Evolutionary conservation across 805 yeast genomes (phyloP), one percentile per base, ranked within the genome.

Genomic region (Dipodascopsis tothii): DNA sequence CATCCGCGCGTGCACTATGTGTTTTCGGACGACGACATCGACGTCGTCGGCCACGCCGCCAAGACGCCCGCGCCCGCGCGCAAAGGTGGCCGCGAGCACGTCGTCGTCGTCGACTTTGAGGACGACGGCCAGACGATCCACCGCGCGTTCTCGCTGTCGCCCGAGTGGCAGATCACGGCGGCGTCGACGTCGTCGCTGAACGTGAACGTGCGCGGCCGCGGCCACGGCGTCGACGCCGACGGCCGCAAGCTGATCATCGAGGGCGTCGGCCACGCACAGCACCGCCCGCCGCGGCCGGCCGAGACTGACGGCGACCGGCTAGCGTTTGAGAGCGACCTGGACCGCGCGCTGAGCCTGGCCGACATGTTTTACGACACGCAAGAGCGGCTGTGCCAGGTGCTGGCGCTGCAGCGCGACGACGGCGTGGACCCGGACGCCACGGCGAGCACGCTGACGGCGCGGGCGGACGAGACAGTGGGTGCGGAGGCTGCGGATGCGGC

Each of bases 1-100:
- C 52, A 65, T 45, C 70, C 70, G 3, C 64, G 61, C 27, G 62
- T 66, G 5, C 64, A 59, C 41, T 64, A 63, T 37, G 57, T 66
- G 9, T 66, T 63, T 41, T 45, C 49, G 1, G 69, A 66, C 49
- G 70, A 65, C 52, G 57, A 54, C 33, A 61, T 30, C 9, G 42
- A 47, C 28, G 47, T 41, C 23, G 41, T 43, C 21, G 38, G 17
- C 3, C 28, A 34, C 23, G 37, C 40, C 11, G 62, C 46, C 45
- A 53, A 6, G 63, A 65, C 14, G 58, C 62, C n/a, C 39, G 55
- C n/a, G 66, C 61, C 36, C 55, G 55, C 5, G 46, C 56, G 17
- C 61, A 63, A 25, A 58, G 59, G 34, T 48, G 50, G 35, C 46
- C 48, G 5, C 61, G 56, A 32, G 66, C 63, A 37, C 47, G 60